Base-by-base conservation (phyloP, 176 grass and related monocot species). In the Tillandsia fasciculata region DNA sequence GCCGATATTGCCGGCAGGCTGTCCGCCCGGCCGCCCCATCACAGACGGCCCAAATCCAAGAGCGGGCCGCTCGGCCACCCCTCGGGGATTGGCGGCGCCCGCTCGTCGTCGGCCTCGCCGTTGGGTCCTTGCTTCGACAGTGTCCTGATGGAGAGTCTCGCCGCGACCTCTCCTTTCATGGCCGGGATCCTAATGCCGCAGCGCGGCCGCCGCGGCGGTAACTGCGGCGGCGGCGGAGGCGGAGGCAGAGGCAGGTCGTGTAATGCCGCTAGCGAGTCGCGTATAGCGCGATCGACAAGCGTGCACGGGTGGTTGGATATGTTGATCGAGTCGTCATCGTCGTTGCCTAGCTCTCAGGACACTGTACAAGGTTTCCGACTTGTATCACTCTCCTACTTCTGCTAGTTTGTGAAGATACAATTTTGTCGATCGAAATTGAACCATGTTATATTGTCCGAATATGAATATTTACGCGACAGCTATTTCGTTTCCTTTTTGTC, bases 21-120 rank as follows among this genome's bases (percentile, higher is more conserved):
- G 49, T 86, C 87, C 1, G 85, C 75, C 2, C 95, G 78, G 0
- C 84, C 73, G 27, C 78, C 87, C 12, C 90, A 99, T 54, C 90
- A 99, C 70, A 74, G 87, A 20, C 83, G 87, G 14, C 95, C 95
- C 53, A 99, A 99, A 49, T 99, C 95, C 2, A 99, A 99, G 77
- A 99, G 95, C n/a, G 95, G 95, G 0, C 95, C 95, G 11, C 87
- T 99, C 69, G 95, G 84, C 29, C 82, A 89, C 20, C 71, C 90
- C 1, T 68, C 65, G 15, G 83, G 87, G 26, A 65, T 83, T 59
- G 70, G 63, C 0, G 82, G 87, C 23, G 76, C 74, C 48, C 89
- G 90, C 53, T 68, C 84, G 13, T 68, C 84, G 13, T 74, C 75
- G 11, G 77, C 81, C 70, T 92, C 89, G 0, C 89, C 89, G 0